These are phyloP conservation scores for Albatrellus sp. DNA, from an alignment of 1,284 basidiomycete genomes.

Conservation along the genomic window DNA sequence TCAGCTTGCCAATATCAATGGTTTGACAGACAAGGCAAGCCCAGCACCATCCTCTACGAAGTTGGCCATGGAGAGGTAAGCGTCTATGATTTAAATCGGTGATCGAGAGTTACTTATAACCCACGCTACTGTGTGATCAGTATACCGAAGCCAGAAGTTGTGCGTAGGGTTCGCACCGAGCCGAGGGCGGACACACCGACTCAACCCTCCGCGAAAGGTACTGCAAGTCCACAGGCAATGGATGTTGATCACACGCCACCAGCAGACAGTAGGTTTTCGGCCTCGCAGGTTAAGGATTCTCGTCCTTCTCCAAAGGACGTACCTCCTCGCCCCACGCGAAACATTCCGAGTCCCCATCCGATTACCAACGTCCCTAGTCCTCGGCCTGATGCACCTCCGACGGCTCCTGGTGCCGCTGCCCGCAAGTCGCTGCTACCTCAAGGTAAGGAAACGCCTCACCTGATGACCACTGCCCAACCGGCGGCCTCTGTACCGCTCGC, in stretches of 20 bases:
- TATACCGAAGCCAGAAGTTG: slow-evolving; percentile 64
- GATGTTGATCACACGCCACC: slow-evolving; percentile 20
- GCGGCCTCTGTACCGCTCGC: neutral
- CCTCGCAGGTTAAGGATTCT: neutral
- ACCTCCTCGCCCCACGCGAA: slow-evolving; percentile 1
- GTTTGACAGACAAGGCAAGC: slow-evolving; percentile 12
- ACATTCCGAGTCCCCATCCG: neutral
- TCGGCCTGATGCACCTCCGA: neutral
- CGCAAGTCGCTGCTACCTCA: neutral
- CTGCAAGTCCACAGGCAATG: slow-evolving; percentile 19
- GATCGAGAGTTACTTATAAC: neutral
- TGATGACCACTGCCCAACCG: neutral
- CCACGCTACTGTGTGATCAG: slow-evolving; percentile 21
- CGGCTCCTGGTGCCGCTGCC: neutral
- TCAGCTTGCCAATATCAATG: slow-evolving; percentile 25
- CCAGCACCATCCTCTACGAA: slow-evolving; percentile 31
- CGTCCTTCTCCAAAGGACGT: neutral
- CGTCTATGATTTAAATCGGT: slow-evolving; percentile 16
- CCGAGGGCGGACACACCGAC: slow-evolving; percentile 11
- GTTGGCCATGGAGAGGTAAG: slow-evolving; percentile 52
- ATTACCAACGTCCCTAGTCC: neutral
- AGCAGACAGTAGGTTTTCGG: neutral
- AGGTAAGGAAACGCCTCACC: neutral
- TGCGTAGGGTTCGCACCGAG: slow-evolving; percentile 55
- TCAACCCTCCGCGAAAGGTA: slow-evolving; percentile 9